Conservation (phyloP, 257 asterid genomes). For the Scutellaria galericulata region DNA sequence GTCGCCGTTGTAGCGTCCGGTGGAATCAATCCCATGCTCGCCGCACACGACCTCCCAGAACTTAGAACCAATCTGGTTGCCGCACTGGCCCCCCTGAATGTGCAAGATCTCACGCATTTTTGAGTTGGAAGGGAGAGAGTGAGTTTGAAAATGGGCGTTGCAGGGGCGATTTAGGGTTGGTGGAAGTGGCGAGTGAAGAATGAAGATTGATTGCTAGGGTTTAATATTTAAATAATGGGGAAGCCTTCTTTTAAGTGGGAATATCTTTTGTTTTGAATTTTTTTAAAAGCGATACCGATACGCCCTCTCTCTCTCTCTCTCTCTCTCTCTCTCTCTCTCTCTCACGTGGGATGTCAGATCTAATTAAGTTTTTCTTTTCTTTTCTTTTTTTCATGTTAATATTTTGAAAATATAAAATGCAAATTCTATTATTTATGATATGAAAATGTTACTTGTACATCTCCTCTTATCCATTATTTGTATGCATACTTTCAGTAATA, state of each 20-base stretch:
- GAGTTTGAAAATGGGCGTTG: neutral
- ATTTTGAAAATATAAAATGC: too few relatives aligned
- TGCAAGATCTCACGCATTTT: slow-evolving; percentile 56
- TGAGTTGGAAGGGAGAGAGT: neutral
- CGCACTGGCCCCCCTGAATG: slow-evolving; percentile 57
- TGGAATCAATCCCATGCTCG: slow-evolving; percentile 55
- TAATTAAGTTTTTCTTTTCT: too few relatives aligned
- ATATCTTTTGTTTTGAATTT: slow-evolving; percentile 28
- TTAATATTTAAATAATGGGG: slow-evolving; percentile 7
- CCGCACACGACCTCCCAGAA: slow-evolving; percentile 61
- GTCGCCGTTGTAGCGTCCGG: slow-evolving; percentile 55
- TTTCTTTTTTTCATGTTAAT: too few relatives aligned
- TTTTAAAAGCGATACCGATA: too few relatives aligned
- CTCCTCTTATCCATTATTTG: too few relatives aligned
- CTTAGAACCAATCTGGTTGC: slow-evolving; percentile 53
- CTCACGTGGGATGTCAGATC: too few relatives aligned
- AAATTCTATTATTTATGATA: too few relatives aligned
- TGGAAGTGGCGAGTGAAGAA: slow-evolving; percentile 1
- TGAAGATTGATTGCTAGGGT: slow-evolving; percentile 7
- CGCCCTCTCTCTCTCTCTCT: too few relatives aligned
- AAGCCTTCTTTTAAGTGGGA: slow-evolving; percentile 11
- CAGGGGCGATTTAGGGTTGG: slow-evolving; percentile 16
- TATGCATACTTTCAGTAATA: too few relatives aligned
- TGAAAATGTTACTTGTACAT: too few relatives aligned
- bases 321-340: too few relatives aligned